Conservation (phyloP, 768 basidiomycete genomes). For the Nidularia pulvinata region DNA sequence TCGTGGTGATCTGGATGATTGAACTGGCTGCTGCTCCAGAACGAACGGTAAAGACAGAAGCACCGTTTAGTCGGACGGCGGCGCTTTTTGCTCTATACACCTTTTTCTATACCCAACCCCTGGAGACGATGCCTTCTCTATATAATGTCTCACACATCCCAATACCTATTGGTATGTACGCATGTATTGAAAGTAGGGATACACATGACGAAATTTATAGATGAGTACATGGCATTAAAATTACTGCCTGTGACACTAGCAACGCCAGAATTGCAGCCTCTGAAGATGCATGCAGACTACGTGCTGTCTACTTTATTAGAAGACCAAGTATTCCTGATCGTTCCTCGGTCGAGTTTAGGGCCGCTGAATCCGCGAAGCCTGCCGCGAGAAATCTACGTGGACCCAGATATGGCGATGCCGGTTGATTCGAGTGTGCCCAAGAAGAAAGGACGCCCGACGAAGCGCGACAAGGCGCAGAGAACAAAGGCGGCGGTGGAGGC, state of each 20-base stretch:
- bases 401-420: slow-evolving; percentile 26
- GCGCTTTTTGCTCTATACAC: slow-evolving; percentile 73
- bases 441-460: slow-evolving; percentile 66
- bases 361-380: slow-evolving; percentile 63
- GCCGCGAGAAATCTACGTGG: slow-evolving; percentile 66
- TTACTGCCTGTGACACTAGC: slow-evolving; percentile 45
- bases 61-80: slow-evolving; percentile 53
- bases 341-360: slow-evolving; percentile 49
- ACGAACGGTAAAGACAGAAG: slow-evolving; percentile 43
- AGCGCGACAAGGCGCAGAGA: slow-evolving; percentile 56
- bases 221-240: slow-evolving; percentile 51
- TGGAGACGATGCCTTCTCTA: slow-evolving; percentile 47
- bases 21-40: slow-evolving; percentile 36
- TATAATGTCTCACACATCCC: slow-evolving; percentile 52
- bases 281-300: slow-evolving; percentile 51
- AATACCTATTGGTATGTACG: slow-evolving; percentile 54
- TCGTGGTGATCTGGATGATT: background rate
- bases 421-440: slow-evolving; percentile 26
- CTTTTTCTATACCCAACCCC: slow-evolving; percentile 70
- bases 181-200: slow-evolving; percentile 1
- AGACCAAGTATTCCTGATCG: slow-evolving; percentile 54
- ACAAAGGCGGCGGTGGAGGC: slow-evolving; percentile 45
- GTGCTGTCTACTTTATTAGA: slow-evolving; percentile 47
- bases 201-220: slow-evolving; percentile 29
- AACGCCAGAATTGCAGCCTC: slow-evolving; percentile 32